phyloP scores from a whole-genome alignment of 208 protist species.

The Acanthamoeba healyi region DNA sequence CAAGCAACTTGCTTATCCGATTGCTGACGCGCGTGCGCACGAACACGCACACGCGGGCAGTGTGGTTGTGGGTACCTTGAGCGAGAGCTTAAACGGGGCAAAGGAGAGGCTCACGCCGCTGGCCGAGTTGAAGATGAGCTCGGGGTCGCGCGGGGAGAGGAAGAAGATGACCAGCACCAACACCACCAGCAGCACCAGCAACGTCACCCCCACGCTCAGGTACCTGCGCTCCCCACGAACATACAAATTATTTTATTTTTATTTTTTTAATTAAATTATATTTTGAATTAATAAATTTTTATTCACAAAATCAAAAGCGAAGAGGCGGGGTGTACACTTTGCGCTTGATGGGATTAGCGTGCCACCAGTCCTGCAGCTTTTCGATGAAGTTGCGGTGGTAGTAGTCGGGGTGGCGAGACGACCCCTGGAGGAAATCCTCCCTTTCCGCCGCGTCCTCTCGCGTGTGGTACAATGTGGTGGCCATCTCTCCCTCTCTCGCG shows the following conservation, averaged over 20 bases:
- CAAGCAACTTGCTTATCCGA: too few relatives aligned
- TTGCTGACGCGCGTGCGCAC: background rate
- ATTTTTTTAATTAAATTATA: background rate
- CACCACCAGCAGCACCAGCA: background rate
- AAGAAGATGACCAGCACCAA: conserved; percentile 59
- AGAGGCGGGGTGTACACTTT: conserved; percentile 34
- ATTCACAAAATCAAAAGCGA: background rate
- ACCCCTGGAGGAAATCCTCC: background rate
- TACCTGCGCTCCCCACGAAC: too few relatives aligned
- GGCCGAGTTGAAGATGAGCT: conserved; percentile 43
- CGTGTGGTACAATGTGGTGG: background rate
- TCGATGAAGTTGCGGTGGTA: conserved; percentile 7
- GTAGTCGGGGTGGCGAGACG: conserved; percentile 25
- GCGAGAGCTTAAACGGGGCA: background rate
- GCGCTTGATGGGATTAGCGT: conserved; percentile 27
- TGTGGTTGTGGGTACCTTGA: background rate
- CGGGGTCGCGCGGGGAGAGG: conserved; percentile 39
- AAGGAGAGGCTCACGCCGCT: conserved; percentile 13
- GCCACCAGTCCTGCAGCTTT: conserved; percentile 34
- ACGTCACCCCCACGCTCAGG: background rate
- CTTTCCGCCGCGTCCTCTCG: background rate
- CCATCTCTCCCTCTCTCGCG: background rate
- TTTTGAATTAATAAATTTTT: background rate
- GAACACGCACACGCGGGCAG: background rate
- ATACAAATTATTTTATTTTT: too few relatives aligned